Evolutionary conservation across 345 rosid genomes (phyloP).

Genomic region (Eutrema japonicum): DNA sequence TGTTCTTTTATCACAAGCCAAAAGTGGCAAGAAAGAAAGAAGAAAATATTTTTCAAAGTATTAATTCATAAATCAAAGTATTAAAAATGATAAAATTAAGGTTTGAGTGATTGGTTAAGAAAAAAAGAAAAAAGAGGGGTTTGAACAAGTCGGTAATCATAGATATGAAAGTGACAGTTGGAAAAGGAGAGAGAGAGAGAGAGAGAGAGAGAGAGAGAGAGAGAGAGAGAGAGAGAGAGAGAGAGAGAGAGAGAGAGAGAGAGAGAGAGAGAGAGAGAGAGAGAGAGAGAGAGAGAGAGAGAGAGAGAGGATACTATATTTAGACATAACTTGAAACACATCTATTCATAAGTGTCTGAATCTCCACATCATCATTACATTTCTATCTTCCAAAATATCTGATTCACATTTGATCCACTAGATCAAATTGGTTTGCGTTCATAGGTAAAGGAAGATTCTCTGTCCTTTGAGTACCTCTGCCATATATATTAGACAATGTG

Average conservation of each 20-base stretch:
- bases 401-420: conserved; percentile 12
- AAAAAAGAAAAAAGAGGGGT: conserved; percentile 29
- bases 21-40: conserved; percentile 32
- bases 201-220: not conserved
- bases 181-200: conserved; percentile 27
- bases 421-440: conserved; percentile 29
- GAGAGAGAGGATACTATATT: conserved; percentile 30
- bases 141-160: conserved; percentile 46
- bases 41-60: conserved; percentile 6
- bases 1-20: conserved; percentile 27
- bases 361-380: conserved; percentile 30
- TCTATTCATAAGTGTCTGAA: conserved; percentile 36
- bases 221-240: not conserved
- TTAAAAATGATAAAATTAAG: not conserved
- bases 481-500: conserved; percentile 13
- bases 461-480: not conserved
- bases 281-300: conserved; percentile 13
- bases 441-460: conserved; percentile 31
- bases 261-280: conserved; percentile 12
- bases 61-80: not conserved
- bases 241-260: conserved; percentile 2
- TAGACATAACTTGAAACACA: conserved; percentile 34
- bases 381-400: conserved; percentile 14
- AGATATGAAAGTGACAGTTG: conserved; percentile 45
- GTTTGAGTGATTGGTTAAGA: conserved; percentile 37